Base-by-base conservation (phyloP, 805 yeast genomes). In the Yamadazyma scolyti region DNA sequence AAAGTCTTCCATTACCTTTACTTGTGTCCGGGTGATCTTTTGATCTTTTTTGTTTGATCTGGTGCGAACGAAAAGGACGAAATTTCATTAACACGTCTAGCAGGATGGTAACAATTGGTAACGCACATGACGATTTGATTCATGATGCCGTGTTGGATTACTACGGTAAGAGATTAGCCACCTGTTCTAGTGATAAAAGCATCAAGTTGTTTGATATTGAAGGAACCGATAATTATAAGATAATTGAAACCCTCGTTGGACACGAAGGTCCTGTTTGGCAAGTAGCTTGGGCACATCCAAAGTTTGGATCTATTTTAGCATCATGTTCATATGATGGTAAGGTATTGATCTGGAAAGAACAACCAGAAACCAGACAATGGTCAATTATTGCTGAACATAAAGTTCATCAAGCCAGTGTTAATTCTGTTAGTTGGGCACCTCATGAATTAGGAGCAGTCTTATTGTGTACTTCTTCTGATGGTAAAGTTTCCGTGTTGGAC, bases 231-330 rank as follows among this genome's bases (percentile, higher is more conserved):
- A 75, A 69, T 49, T 90, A 87, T 58, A 82, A 73, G 52, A 68
- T 88, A 30, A 71, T 82, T 12, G 96, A 88, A 44, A 89, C 97
- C 1, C 67, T 93, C 42, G 70, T 75, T 28, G 97, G 95, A 22
- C 98, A 93, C 58, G 96, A 88, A 41, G 98, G 97, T 20, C 97
- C 98, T 9, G 97, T 93, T 28, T 93, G 98, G 98, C 96, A 90
- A 63, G 95, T 88, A 13, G 77, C 86, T 33, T 93, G 98, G 98
- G 97, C 97, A 3, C 98, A 93, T 56, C 98, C 98, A 19, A 90
- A 90, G 58, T 93, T 90, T 53, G 98, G 98, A 23, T 82, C 87
- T 9, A 86, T 90, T 42, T 70, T 93, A 43, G 98, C 98, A 1
- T 82, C 95, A 16, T 86, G 95, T 47, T 87, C 96, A 1, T 93